Conservation (phyloP, 768 basidiomycete species). For the Pholiota molesta region DNA sequence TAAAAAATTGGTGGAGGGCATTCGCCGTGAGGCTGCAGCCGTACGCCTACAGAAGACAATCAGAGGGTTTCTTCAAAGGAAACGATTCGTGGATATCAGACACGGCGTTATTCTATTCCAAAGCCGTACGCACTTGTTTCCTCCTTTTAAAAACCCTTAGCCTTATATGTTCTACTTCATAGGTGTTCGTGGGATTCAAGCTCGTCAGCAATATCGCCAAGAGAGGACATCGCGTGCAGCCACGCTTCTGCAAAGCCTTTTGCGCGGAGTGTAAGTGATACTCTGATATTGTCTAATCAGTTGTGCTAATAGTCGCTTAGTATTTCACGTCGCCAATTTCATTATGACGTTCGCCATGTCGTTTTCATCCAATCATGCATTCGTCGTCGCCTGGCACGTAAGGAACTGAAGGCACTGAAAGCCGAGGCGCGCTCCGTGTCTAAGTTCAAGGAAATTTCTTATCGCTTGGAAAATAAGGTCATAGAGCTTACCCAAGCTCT, state of each 20-base stretch:
- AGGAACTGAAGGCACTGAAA: conserved; percentile 80
- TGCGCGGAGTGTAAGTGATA: conserved; percentile 81
- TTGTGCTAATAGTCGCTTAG: conserved; percentile 37
- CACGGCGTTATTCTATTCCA: conserved; percentile 74
- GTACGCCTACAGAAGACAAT: conserved; percentile 73
- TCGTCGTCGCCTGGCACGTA: conserved; percentile 85
- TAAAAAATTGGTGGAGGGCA: conserved; percentile 63
- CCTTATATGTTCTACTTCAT: conserved; percentile 6
- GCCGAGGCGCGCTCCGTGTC: conserved; percentile 95
- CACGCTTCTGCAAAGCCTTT: conserved; percentile 74
- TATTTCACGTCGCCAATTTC: conserved; percentile 54
- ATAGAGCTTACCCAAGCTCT: conserved; percentile 96
- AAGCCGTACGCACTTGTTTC: conserved; percentile 64
- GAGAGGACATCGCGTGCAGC: conserved; percentile 64
- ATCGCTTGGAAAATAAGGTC: conserved; percentile 97
- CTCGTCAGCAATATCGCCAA: conserved; percentile 62
- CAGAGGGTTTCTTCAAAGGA: conserved; percentile 75
- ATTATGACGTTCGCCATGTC: conserved; percentile 68
- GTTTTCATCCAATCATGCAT: conserved; percentile 90
- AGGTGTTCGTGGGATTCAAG: conserved; percentile 79
- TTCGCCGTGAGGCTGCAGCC: conserved; percentile 77
- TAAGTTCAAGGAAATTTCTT: conserved; percentile 98
- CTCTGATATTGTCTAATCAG: neutral
- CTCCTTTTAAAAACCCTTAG: neutral
- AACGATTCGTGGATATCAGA: conserved; percentile 64